phyloP scores from a whole-genome alignment of 306 rosid species.

The Cercis canadensis region DNA sequence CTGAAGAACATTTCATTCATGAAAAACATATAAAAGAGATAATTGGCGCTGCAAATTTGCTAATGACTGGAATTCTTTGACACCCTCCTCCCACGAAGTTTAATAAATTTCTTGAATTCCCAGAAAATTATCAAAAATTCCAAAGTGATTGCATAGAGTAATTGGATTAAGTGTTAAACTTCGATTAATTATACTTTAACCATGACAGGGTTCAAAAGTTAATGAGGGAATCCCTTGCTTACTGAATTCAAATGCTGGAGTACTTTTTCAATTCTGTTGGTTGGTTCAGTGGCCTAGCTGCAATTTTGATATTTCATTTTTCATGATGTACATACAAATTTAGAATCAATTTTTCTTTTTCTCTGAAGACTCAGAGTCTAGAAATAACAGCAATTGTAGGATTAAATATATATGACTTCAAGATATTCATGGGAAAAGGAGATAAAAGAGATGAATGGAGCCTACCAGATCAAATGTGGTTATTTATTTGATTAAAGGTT shows the following conservation, averaged over 20 bases:
- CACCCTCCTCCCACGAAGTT: slow-evolving; percentile 13
- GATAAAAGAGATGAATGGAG: neutral
- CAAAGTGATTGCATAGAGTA: neutral
- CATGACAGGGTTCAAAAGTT: neutral
- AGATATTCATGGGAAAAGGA: neutral
- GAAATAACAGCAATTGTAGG: slow-evolving; percentile 10
- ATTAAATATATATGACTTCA: neutral
- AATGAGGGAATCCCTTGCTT: neutral
- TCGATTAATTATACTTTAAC: neutral
- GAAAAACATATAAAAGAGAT: slow-evolving; percentile 6
- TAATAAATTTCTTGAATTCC: slow-evolving; percentile 11
- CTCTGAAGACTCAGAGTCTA: neutral
- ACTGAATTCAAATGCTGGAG: neutral
- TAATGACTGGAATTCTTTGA: slow-evolving; percentile 3
- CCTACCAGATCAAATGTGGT: neutral
- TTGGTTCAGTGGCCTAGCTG: neutral
- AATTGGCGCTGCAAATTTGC: slow-evolving; percentile 9
- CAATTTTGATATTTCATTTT: neutral
- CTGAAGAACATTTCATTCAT: neutral
- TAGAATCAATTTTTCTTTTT: neutral
- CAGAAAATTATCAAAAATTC: neutral
- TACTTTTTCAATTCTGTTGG: too few relatives aligned
- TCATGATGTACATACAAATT: neutral
- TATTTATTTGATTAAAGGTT: neutral
- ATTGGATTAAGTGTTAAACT: neutral